Conservation (phyloP, 345 rosid genomes). For the Litchi chinensis region DNA sequence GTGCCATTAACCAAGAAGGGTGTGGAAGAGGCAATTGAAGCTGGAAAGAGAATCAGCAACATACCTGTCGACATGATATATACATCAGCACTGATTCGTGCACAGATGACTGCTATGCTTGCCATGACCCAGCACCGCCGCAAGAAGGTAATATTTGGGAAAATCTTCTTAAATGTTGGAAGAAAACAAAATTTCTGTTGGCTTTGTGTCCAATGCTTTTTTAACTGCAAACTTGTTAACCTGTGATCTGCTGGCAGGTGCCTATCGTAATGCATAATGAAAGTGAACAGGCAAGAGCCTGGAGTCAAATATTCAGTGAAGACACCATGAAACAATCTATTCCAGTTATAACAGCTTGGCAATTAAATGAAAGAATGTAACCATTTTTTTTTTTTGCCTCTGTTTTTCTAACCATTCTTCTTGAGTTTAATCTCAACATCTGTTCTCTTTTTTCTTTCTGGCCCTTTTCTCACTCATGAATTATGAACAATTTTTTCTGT, state of each 20-base stretch:
- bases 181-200: background rate
- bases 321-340: slow-evolving; percentile 82
- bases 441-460: background rate
- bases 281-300: slow-evolving; percentile 72
- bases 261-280: slow-evolving; percentile 80
- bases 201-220: background rate
- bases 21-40: slow-evolving; percentile 95
- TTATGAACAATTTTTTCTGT: slow-evolving; percentile 10
- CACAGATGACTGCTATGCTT: slow-evolving; percentile 99
- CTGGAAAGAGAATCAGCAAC: slow-evolving; percentile 92
- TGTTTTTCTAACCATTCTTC: slow-evolving; percentile 13
- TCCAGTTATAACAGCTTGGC: slow-evolving; percentile 91
- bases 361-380: slow-evolving; percentile 97
- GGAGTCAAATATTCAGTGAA: slow-evolving; percentile 91
- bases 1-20: slow-evolving; percentile 95
- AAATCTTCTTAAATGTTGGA: background rate
- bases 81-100: slow-evolving; percentile 90
- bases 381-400: background rate
- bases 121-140: slow-evolving; percentile 98
- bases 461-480: slow-evolving; percentile 1
- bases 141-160: slow-evolving; percentile 58
- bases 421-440: background rate
- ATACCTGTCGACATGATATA: slow-evolving; percentile 94
- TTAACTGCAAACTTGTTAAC: slow-evolving; percentile 17
- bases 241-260: slow-evolving; percentile 50